Evolutionary conservation across 257 asterid species (phyloP), one percentile per base, ranked within the genome.

Genomic region (Oldenlandia corymbosa): DNA sequence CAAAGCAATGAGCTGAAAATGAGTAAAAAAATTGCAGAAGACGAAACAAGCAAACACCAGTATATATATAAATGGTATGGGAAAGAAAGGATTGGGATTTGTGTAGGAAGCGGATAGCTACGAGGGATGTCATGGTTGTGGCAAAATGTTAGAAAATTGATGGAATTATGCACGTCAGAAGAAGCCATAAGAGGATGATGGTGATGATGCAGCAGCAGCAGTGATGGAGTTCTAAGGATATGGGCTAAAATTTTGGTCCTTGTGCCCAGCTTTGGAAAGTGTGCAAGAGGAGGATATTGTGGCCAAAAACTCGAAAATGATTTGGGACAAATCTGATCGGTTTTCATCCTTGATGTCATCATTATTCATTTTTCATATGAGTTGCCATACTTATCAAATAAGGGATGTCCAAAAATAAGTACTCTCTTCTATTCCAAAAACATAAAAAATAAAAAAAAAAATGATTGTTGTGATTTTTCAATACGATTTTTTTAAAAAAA

Each of bases 221-320:
- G 39, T 9, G 39, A 3, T 3, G 4, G 39, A 4, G 39, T 34
- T 27, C 28, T 71, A 67, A 50, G 42, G 53, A 26, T 27, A 52
- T 51, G 45, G 39, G 39, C 9, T 3, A 34, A 64, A 46, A 51
- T 62, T 46, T 79, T 60, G 82, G 64, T 55, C 7, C 3, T 59
- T 62, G 86, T 80, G 84, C 79, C 85, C 1, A 11, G 41, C 79
- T 76, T 73, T 71, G 84, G 80, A 80, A 69, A 39, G n/a, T 34
- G 80, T 65, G 60, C 27, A 69, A 39, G 43, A 42, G 24, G 6
- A 5, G 46, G 27, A 21, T 50, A 0, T 30, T 34, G 49, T 1
- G 28, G 60, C 14, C 49, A 34, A 36, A 21, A 42, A 42, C 47
- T 42, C 47, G 43, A n/a, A 37, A 37, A 34, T 31, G 10, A 20